Percentiles rank a stretch among this genome's conserved stretches.
Evolutionary conservation across 371 early-diverging fungal genomes (phyloP).

Genomic region (Mortierella sp.): DNA sequence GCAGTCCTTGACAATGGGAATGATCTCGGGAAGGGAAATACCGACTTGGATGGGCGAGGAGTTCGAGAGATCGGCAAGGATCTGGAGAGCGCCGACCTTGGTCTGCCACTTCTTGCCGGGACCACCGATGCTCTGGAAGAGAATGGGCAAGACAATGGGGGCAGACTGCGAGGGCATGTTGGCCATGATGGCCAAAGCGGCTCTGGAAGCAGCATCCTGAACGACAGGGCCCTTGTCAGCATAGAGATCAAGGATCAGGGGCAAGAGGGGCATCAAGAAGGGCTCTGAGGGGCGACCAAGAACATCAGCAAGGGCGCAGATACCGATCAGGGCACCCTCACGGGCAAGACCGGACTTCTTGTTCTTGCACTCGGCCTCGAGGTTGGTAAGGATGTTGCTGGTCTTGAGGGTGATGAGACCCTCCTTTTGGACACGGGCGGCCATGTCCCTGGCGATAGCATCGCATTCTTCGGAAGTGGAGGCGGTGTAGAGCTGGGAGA

Average conservation of each 20-base stretch:
- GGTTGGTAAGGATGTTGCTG: conserved; percentile 67
- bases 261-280: conserved; percentile 69
- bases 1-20: conserved; percentile 80
- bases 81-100: conserved; percentile 75
- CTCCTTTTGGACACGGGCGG: conserved; percentile 62
- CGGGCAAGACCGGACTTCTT: conserved; percentile 81
- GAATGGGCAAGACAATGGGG: conserved; percentile 67
- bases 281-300: conserved; percentile 73
- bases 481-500: conserved; percentile 70
- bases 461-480: conserved; percentile 72
- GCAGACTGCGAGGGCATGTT: conserved; percentile 72
- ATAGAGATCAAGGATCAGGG: conserved; percentile 71
- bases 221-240: conserved; percentile 83
- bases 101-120: conserved; percentile 86
- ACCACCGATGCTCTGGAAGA: conserved; percentile 73
- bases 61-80: conserved; percentile 67
- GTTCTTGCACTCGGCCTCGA: conserved; percentile 70
- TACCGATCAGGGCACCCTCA: conserved; percentile 80
- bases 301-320: conserved; percentile 73
- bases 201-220: conserved; percentile 79
- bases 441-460: conserved; percentile 68
- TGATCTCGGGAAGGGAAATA: conserved; percentile 75
- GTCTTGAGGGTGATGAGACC: conserved; percentile 72
- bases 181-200: conserved; percentile 67
- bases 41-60: conserved; percentile 77